Evolutionary conservation across 192 early-diverging fungal genomes (phyloP), one percentile per base, ranked within the genome.

Genomic region (Coemansia sp.): DNA sequence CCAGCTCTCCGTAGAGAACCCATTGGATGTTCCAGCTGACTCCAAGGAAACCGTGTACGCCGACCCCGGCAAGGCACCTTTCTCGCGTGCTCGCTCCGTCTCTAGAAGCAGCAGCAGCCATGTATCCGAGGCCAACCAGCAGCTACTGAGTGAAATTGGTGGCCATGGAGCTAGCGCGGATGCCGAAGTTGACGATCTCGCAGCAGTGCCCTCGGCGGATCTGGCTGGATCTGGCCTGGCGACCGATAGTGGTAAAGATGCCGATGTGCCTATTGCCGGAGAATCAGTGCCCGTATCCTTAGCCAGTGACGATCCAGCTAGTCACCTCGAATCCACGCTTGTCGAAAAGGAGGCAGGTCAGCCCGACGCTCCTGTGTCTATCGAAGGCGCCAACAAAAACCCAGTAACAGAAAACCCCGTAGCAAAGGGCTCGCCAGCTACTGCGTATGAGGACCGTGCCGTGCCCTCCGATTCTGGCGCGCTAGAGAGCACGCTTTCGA

Each of bases 401-500:
- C 28, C 16, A 55, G 14, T 12, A 5, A 7, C 26, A 14, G 52
- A 55, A 3, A 33, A n/a, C 26, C 25, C 3, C 9, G 12, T 28
- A 28, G 2, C 28, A 33, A 55, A 55, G 26, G 25, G 26, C 13
- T 26, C 11, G 23, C 7, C 23, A 23, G 5, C 38, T 20, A 21
- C 42, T 36, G 13, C 33, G 5, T 13, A 33, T 20, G 68, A 70
- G 11, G 69, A 74, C 42, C 68, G 65, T 36, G 48, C 66, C 31
- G 66, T 75, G 35, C 75, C 81, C 1, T 55, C 65, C 6, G 57
- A 42, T 18, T 28, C 41, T 26, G 66, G 53, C 39, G 16, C 35
- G 11, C 62, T 59, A 58, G 81, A 77, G 26, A 59, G 65, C 37
- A 42, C 65, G 16, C 65, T 66, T 6, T 72, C 76, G 12, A 69